These are phyloP conservation scores for Tolypocladium ophioglossoides DNA, from an alignment of 2,329 filamentous ascomycete genomes.

Conservation along the genomic window DNA sequence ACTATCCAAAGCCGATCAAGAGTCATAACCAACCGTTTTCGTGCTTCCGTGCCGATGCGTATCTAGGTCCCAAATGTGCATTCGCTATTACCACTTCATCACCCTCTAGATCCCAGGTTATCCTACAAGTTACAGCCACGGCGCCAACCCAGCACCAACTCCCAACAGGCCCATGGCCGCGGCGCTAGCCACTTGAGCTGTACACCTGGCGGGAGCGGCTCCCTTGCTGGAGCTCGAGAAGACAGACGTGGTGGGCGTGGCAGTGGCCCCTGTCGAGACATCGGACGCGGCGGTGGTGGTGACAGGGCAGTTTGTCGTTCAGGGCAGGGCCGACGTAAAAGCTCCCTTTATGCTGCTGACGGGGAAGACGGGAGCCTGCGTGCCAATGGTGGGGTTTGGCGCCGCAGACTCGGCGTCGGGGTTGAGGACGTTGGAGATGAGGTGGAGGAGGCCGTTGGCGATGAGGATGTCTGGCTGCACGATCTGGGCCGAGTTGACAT, in stretches of 20 bases:
- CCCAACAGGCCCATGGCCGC: slow-evolving; percentile 17
- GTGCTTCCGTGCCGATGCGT: neutral
- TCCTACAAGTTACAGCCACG: neutral
- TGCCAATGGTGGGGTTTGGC: slow-evolving; percentile 26
- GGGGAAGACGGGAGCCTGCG: slow-evolving; percentile 41
- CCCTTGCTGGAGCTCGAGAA: slow-evolving; percentile 13
- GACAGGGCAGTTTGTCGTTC: slow-evolving; percentile 27
- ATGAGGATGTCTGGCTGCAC: slow-evolving; percentile 41
- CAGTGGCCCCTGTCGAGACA: slow-evolving; percentile 9
- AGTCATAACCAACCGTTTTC: no score
- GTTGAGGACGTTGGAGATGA: slow-evolving; percentile 43
- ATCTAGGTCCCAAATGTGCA: neutral
- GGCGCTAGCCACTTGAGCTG: slow-evolving; percentile 15
- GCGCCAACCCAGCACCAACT: slow-evolving; percentile 17
- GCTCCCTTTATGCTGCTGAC: slow-evolving; percentile 34
- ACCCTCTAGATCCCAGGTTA: neutral
- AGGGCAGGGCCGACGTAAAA: slow-evolving; percentile 33
- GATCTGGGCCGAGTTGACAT: slow-evolving; percentile 42
- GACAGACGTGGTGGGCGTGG: slow-evolving; percentile 8
- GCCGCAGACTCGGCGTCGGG: slow-evolving; percentile 22
- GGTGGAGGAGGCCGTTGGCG: slow-evolving; percentile 47
- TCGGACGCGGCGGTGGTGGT: slow-evolving; percentile 14
- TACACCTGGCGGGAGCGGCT: slow-evolving; percentile 11
- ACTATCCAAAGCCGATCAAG: neutral
- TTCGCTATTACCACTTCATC: neutral